Evolutionary conservation across 2,329 filamentous ascomycete genomes (phyloP), one percentile per base, ranked within the genome.

Genomic region (Aspergillus quadrilineatus): DNA sequence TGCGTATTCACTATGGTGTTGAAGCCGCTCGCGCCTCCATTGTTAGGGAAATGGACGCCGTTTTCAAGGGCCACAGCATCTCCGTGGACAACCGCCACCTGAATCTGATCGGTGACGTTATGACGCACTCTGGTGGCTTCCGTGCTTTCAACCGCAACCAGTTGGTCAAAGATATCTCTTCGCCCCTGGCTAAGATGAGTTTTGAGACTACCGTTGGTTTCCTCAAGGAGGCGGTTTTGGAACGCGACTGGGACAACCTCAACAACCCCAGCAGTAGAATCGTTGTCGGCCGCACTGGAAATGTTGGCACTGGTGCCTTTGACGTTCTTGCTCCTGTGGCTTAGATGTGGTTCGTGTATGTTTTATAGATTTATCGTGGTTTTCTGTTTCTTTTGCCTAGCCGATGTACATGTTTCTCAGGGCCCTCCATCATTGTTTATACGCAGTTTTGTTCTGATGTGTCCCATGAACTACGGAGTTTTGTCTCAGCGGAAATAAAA

Each of bases 121-220:
- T 99, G 94, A 99, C 94, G n/a, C 85, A 93, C 52, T 88, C 87
- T 58, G 94, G 94, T 63, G 87, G 85, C 1, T 99, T 95, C 77
- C 89, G 87, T 47, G 88, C 94, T 0, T 99, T 99, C 78, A 96
- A 90, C 76, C 89, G 94, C 48, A 95, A 90, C 70, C 94, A 93
- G 1, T 80, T 99, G 41, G 75, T 79, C 59, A 87, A 86, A 69
- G 87, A 89, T 62, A 92, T 90, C 68, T 88, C 93, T 29, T 92
- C 88, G 63, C 92, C 94, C 0, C 93, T 99, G 66, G 93, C 94
- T 76, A 97, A 97, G 82, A 97, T 97, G 93, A 96, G 90, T 73
- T 99, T 97, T 77, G 94, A 99, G 82, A 99, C 94, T 4, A 99
- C 94, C 2, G 84, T 97, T 39, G 88, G 89, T 0, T 97, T 97